Evolutionary conservation across 139 green algal genomes (phyloP), one percentile per base, ranked within the genome.

Genomic region (Chlamydomonas eustigma): DNA sequence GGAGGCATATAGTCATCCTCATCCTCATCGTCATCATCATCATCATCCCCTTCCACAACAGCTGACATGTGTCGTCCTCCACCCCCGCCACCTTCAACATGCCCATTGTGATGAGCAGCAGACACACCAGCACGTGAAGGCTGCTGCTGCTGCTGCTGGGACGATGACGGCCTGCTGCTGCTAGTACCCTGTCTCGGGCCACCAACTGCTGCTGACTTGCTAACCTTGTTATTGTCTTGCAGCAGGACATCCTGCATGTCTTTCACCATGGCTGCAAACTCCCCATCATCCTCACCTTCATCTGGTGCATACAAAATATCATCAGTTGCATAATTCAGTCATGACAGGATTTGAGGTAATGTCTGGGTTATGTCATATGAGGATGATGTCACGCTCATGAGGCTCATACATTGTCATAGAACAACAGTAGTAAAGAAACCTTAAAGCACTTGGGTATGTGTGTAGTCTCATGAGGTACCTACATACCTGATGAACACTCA

Each of bases 181-280:
- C 52, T 28, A 4, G n/a, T 28, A 28, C 52, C 52, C 52, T 28
- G 52, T 68, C 52, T 22, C n/a, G 6, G n/a, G 8, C 52, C 12
- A 37, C 52, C 18, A n/a, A n/a, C n/a, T n/a, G n/a, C n/a, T n/a
- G n/a, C n/a, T n/a, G n/a, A n/a, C n/a, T n/a, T n/a, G n/a, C n/a
- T n/a, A n/a, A n/a, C n/a, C n/a, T n/a, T n/a, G n/a, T n/a, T n/a
- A n/a, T n/a, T n/a, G n/a, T 28, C 52, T 28, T 22, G 6, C 38
- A 66, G 2, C 64, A 67, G 6, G 51, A 66, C 52, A 74, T 76
- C 71, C 68, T 85, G 81, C 86, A 91, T 91, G 52, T 88, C 83
- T 64, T 83, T 82, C 37, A 91, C 33, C 86, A 91, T 91, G 2
- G 81, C 83, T 4, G 81, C 81, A 75, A 86, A 91, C 35, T 84